Base-by-base conservation (phyloP, 495 filamentous ascomycete genomes). In the Xylaria intraflava region DNA sequence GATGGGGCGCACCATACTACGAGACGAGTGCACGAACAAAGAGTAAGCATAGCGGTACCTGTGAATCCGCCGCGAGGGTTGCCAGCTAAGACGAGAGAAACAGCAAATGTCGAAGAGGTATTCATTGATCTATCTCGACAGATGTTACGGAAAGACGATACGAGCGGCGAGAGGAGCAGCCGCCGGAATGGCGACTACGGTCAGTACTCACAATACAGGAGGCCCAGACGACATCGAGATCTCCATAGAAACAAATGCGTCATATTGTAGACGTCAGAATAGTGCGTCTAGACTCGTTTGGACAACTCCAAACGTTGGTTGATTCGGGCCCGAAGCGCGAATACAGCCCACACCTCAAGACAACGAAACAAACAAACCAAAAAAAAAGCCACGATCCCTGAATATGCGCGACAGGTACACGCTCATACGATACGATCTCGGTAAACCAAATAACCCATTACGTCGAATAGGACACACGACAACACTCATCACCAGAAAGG, bases 1-100 rank as follows among this genome's bases (percentile, higher is more conserved):
- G 77, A 61, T 98, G 93, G 93, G 86, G 86, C 36, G 88, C 87
- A 24, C 94, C 93, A 2, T 96, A 96, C 69, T 97, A 97, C 67
- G 93, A 98, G 74, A 87, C 93, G 22, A 89, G 84, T 48, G 93
- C 93, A 36, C 78, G 91, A 47, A 82, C 88, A 61, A 67, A 76
- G 54, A 78, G 79, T 81, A 66, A 50, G 74, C 72, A n/a, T 22
- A 26, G 17, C 29, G 29, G 7, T 22, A 6, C 8, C 40, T 23
- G 2, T 11, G 10, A 14, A 8, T 39, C 31, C 16, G 0, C 19
- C 2, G 14, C 36, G 9, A 26, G n/a, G n/a, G n/a, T 51, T 49
- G 41, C 51, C 29, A 50, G 26, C 58, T 65, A 51, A 65, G 46
- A 45, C 24, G 5, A 35, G 26, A 14, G 6, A 35, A 24, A 26